Base-by-base conservation (phyloP, 2,329 filamentous ascomycete species). In the Hymenoscyphus infarciens region DNA sequence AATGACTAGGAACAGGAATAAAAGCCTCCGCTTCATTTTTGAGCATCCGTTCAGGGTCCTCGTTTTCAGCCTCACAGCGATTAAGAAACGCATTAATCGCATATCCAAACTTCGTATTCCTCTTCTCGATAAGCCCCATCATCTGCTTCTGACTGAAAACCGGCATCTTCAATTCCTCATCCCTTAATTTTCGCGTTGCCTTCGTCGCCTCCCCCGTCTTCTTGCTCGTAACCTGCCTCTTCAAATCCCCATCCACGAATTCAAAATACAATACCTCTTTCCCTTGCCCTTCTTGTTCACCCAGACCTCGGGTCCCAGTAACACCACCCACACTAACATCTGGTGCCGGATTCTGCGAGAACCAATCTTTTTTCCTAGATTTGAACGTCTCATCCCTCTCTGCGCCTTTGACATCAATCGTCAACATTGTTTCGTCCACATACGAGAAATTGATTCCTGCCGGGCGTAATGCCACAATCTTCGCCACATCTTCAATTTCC, bases 111-210 rank as follows among this genome's bases (percentile, higher is more conserved):
- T 93, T 95, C 60, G 80, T 79, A 71, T 97, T 97, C 56, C 95
- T 83, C 77, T 94, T 95, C 76, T 94, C 92, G 69, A 99, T 97
- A 68, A 97, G 75, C 59, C 82, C 84, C 73, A 90, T 87, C 89
- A 98, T 92, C 76, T 97, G 92, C 75, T 93, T 93, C 76, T 97
- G 93, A 66, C 91, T 92, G 77, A 87, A 97, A 8, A 96, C 90
- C 0, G 94, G 95, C 87, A 97, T 92, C 75, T 90, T 96, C 68
- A 98, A 74, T 64, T 91, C 86, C 71, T 97, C 92, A 22, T 93
- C 84, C 63, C 86, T 83, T 66, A 92, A 79, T 71, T 85, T 90
- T 62, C 86, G 83, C 13, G 81, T 86, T 0, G 89, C 83, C 61
- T 87, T 89, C 0, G 82, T 86, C 0, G 87, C 82, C 74, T 93